A percentile compares a stretch with the other conserved stretches of the same genome.
phyloP scores from a whole-genome alignment of 2,329 filamentous ascomycete genomes.

The Acephala macrosclerotiorum region DNA sequence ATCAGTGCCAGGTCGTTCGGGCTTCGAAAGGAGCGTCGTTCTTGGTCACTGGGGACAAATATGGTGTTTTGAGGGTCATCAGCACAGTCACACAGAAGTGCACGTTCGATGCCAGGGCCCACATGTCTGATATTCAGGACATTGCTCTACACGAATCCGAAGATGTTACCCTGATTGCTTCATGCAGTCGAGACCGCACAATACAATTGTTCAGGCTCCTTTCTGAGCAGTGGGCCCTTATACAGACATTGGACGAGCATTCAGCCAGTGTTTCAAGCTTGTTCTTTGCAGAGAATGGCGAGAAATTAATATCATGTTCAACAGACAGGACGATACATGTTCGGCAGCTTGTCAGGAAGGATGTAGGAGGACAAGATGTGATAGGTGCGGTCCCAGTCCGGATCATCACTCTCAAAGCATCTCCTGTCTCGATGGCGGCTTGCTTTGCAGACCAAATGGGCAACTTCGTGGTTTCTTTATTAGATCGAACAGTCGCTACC shows the following conservation, averaged over 20 bases:
- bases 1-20: conserved; percentile 66
- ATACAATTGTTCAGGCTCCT: conserved; percentile 81
- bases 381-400: conserved; percentile 80
- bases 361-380: conserved; percentile 63
- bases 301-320: conserved; percentile 80
- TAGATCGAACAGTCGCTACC: conserved; percentile 67
- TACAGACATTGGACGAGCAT: conserved; percentile 94
- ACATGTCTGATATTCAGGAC: conserved; percentile 84
- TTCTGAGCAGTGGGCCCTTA: conserved; percentile 70
- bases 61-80: conserved; percentile 80
- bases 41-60: conserved; percentile 84
- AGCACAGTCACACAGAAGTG: conserved; percentile 66
- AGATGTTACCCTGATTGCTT: conserved; percentile 74
- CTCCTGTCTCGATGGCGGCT: conserved; percentile 84
- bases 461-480: conserved; percentile 63
- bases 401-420: conserved; percentile 83
- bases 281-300: conserved; percentile 74
- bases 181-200: conserved; percentile 88
- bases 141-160: conserved; percentile 75
- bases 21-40: conserved; percentile 68
- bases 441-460: conserved; percentile 62
- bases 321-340: conserved; percentile 87
- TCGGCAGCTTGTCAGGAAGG: conserved; percentile 77
- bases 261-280: conserved; percentile 83
- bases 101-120: conserved; percentile 80